Base-by-base conservation (phyloP, 2,329 filamentous ascomycete genomes). In the Calycina herbarum region DNA sequence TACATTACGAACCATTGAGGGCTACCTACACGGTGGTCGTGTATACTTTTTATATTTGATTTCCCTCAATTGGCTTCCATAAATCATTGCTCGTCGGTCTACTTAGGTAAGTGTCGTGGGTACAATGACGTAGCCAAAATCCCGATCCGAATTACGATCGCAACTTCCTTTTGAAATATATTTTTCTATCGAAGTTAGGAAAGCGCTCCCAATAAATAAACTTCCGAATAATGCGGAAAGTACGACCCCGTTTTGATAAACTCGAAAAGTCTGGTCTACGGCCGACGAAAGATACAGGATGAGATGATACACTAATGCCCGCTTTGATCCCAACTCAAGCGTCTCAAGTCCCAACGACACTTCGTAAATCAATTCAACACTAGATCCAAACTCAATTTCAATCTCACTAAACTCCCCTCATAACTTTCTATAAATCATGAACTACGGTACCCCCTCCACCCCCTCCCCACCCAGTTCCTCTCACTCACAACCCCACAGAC, bases 401-500 rank as follows among this genome's bases (percentile, higher is more conserved):
- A 54, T 15, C 11, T 3, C 1, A 15, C 20, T 54, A 20, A 27
- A 20, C 3, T 11, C 17, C 45, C 2, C 7, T 24, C 59, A 20
- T 59, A n/a, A n/a, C n/a, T 17, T 40, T n/a, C 45, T 59, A 40
- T n/a, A 29, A 54, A 69, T 35, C n/a, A 74, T 74, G 72, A 73
- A 73, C 59, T 74, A 72, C 58, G 72, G 72, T 74, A 67, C 38
- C 20, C 51, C 40, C 24, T 40, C n/a, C 51, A n/a, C 42, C 33
- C 20, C 58, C 35, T 29, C 48, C 24, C n/a, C 42, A 8, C 15
- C 17, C n/a, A n/a, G n/a, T 15, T n/a, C 54, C 20, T 56, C 57
- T 31, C 62, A 31, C 66, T 70, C 27, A 70, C 48, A 54, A 0
- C 20, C 17, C 29, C 13, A 56, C 69, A 81, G 85, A 88, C 73